Percentiles rank a stretch among this genome's conserved stretches.
Conservation (phyloP, 768 basidiomycete genomes). For the Brasilioporus rufonigricans region DNA sequence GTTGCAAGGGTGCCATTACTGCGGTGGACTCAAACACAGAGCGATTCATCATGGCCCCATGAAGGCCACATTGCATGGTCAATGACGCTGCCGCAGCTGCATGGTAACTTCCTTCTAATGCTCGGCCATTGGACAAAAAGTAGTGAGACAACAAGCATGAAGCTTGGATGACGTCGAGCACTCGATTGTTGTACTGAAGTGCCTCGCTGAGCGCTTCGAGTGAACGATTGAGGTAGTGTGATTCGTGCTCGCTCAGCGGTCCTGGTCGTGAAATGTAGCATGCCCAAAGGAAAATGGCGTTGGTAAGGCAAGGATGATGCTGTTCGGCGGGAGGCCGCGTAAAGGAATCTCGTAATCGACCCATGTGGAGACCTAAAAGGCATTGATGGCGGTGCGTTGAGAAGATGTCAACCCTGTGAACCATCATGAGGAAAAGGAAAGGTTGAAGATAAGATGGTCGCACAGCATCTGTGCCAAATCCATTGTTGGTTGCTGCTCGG, state of each 20-base stretch:
- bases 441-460: conserved; percentile 23
- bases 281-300: conserved; percentile 80
- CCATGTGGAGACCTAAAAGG: conserved; percentile 68
- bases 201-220: conserved; percentile 64
- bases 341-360: conserved; percentile 61
- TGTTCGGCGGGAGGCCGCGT: conserved; percentile 53
- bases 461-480: conserved; percentile 71
- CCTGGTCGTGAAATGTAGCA: conserved; percentile 77
- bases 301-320: conserved; percentile 74
- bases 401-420: conserved; percentile 67
- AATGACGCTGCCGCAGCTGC: conserved; percentile 71
- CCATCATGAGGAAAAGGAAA: conserved; percentile 4
- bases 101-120: conserved; percentile 78
- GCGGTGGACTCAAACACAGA: conserved; percentile 36
- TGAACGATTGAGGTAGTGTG: conserved; percentile 63
- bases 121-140: conserved; percentile 72
- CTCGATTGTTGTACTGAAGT: conserved; percentile 51
- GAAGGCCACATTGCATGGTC: conserved; percentile 71
- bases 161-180: conserved; percentile 72
- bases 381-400: conserved; percentile 73
- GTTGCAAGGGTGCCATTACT: conserved; percentile 38
- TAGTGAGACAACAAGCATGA: conserved; percentile 75
- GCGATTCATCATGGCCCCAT: conserved; percentile 38
- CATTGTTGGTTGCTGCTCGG: conserved; percentile 46
- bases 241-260: conserved; percentile 67